A percentile compares a stretch with the other conserved stretches of the same genome.
Conservation (phyloP, 345 rosid genomes). For the Hevea brasiliensis region DNA sequence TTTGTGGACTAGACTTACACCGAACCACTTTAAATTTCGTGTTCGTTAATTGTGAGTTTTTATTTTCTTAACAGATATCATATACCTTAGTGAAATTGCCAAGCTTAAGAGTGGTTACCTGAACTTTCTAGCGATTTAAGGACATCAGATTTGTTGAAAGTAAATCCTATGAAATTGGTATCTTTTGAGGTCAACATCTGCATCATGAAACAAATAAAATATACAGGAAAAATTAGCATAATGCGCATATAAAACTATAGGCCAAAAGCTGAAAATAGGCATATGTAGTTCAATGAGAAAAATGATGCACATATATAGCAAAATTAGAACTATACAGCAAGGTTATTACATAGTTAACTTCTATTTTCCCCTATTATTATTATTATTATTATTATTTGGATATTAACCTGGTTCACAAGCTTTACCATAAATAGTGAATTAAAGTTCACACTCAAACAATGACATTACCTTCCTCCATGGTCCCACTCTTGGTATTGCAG, state of each 20-base stretch:
- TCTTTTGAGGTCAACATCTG: conserved; percentile 98
- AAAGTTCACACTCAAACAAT: not conserved
- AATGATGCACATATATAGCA: not conserved
- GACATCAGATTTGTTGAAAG: conserved; percentile 83
- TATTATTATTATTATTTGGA: too few relatives aligned
- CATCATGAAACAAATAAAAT: conserved; percentile 26
- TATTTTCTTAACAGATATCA: too few relatives aligned
- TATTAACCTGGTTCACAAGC: too few relatives aligned
- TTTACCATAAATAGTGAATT: not conserved
- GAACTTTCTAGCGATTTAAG: conserved; percentile 70
- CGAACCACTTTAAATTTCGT: too few relatives aligned
- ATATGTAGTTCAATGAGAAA: not conserved
- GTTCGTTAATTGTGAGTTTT: too few relatives aligned
- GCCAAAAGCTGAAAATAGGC: not conserved
- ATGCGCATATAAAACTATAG: not conserved
- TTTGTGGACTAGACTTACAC: too few relatives aligned
- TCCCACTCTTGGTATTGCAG: conserved; percentile 72
- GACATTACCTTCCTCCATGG: conserved; percentile 92
- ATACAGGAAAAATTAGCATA: conserved; percentile 7
- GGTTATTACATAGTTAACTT: not conserved
- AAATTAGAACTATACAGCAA: not conserved
- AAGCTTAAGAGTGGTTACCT: conserved; percentile 45
- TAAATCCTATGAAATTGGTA: conserved; percentile 88
- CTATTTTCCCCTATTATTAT: not conserved
- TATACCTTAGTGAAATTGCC: not conserved